Base-by-base conservation (phyloP, 2,329 filamentous ascomycete species). In the Hypoxylon sp. region DNA sequence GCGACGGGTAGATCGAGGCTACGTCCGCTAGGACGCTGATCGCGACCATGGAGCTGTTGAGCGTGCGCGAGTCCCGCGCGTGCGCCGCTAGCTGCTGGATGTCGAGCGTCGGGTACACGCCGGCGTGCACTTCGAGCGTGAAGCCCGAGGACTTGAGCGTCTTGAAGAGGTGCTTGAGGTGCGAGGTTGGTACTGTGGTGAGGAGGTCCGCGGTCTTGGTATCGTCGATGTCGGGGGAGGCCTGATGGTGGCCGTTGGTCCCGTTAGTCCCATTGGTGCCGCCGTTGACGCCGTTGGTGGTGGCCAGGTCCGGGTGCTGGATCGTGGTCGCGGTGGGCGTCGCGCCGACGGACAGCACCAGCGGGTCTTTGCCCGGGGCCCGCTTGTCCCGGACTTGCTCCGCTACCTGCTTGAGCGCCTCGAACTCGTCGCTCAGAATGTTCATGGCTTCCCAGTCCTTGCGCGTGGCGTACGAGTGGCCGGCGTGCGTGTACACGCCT, bases 41-140 rank as follows among this genome's bases (percentile, higher is more conserved):
- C 0, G 87, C 91, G 30, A 95, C 84, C 72, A 90, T 86, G 2
- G 83, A 78, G 68, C 84, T 83, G 13, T 82, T 84, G 6, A 88
- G 80, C 5, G 73, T 78, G 21, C 75, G 75, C 11, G 75, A 70
- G 67, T 82, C 72, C 55, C 80, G 75, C 3, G 91, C 89, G 73
- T 90, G 87, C 0, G 92, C 93, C 0, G 91, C 89, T 1, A 95
- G 82, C 77, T 96, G 93, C 77, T 96, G 93, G 73, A 94, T 83
- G 77, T 96, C 93, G 7, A 95, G 85, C 2, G 89, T 83, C 0
- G 92, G 88, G 75, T 94, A 95, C 2, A 93, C 90, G 30, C 91
- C 92, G 0, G 92, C 91, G 76, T 94, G 92, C 1, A 93, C 82
- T 76, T 94, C 92, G 25, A 93, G 82, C 2, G 75, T 78, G 53